Base-by-base conservation (phyloP, 495 filamentous ascomycete species). In the Parmelia sp. region DNA sequence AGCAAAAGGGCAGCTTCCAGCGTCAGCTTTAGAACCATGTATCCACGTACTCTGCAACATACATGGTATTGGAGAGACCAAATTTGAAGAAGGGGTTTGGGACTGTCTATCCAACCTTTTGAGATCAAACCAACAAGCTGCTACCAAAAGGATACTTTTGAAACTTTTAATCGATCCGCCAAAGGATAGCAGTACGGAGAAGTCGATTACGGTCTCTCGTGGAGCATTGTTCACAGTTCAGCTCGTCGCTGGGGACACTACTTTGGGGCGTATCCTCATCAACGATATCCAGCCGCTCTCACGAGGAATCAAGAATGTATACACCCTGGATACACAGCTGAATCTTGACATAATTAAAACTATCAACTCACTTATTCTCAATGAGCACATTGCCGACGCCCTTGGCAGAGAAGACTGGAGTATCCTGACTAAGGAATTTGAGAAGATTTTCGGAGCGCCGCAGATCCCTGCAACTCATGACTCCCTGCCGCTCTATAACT, bases 11-110 rank as follows among this genome's bases (percentile, higher is more conserved):
- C 81, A 87, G 68, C 84, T 96, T 23, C 91, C 91, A 10, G 82
- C 79, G 53, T 71, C 75, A 64, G 86, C 84, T 66, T 81, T 96
- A 27, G 77, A 81, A 67, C 79, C 81, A 61, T 90, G 90, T 69
- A 76, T 97, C 27, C 85, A 90, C 70, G 83, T 94, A 21, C 80
- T 97, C 58, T 93, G 90, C 74, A 88, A 86, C 62, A 90, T 93
- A 33, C 88, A 92, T 72, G 86, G 88, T 58, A 62, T 58, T 47
- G 42, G 36, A 47, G 42, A 57, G 23, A 58, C 36, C 3, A 68
- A 29, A 25, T 44, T 63, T 44, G 66, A 57, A 29, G 40, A 59
- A n/a, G 29, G 44, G 23, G 36, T 59, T 29, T 59, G 47, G 57
- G 33, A 15, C 17, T 60, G 55, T 59, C 60, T 67, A 1, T 44